Base-by-base conservation (phyloP, 2,329 filamentous ascomycete species). In the Pseudogymnoascus sp. region DNA sequence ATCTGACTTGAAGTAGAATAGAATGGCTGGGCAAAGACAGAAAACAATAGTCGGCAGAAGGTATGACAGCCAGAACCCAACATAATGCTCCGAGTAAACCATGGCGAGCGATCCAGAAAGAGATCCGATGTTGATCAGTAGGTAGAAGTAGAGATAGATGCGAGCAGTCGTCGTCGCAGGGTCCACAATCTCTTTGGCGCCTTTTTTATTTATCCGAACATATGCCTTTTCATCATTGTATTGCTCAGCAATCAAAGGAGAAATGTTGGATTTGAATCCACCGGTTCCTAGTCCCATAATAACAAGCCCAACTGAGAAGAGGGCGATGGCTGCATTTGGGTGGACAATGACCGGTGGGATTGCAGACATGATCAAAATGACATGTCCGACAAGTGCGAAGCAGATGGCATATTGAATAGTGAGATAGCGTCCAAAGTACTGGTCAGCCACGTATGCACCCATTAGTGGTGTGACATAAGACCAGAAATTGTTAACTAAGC, bases 61-160 rank as follows among this genome's bases (percentile, higher is more conserved):
- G 76, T 80, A 92, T 0, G 88, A 81, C 25, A 89, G 80, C 85
- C 86, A 92, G 78, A 90, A 91, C 6, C 88, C 88, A 58, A 90
- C 81, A 65, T 89, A 90, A 71, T 88, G 87, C 74, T 91, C 89
- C 1, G 87, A 84, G 69, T 89, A 92, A 35, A 85, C 86, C 84
- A 88, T 91, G 69, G 77, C 78, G 63, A 88, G 80, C 72, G 86
- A 85, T 48, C 81, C 84, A 51, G 79, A 69, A 8, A 70, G 62
- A 27, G 85, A 82, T 33, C 88, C 88, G 12, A 88, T 71, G 70
- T 90, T 90, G 76, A 89, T 87, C 69, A 86, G 81, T 62, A 89
- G 78, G 74, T 90, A 91, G 73, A 89, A 90, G 73, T 84, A 87
- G 68, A 84, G 80, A 71, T 86, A 90, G 60, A 90, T 83, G 51